Conservation (phyloP, 2,329 filamentous ascomycete species). For the Aureobasidium leucospermi region DNA sequence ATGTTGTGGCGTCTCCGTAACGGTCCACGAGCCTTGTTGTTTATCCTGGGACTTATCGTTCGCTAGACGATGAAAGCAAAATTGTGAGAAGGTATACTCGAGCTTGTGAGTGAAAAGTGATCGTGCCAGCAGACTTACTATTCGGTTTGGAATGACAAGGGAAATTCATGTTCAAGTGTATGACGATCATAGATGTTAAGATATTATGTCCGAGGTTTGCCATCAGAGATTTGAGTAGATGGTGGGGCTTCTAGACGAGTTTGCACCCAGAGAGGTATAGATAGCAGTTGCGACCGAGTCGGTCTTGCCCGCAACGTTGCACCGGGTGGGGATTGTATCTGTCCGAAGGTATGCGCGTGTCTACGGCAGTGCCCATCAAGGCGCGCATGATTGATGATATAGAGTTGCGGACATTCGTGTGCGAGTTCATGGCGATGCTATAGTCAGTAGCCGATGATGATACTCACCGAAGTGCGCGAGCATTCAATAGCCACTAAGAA, state of each 20-base stretch:
- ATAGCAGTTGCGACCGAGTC: not conserved
- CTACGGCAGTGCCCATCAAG: not conserved
- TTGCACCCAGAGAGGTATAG: not conserved
- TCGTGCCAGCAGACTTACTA: not conserved
- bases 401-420: not conserved
- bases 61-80: not conserved
- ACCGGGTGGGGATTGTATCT: not conserved
- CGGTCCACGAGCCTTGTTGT: slow-evolving; percentile 9
- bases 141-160: not conserved
- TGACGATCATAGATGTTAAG: not conserved
- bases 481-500: not conserved
- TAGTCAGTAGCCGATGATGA: not conserved
- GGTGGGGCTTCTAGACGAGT: not conserved
- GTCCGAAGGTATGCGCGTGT: not conserved
- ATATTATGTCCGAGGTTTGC: not conserved
- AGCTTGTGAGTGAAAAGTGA: not conserved
- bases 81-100: not conserved
- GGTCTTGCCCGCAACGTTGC: slow-evolving; percentile 5
- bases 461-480: not conserved
- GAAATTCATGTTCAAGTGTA: not conserved
- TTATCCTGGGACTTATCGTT: not conserved
- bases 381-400: not conserved
- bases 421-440: not conserved
- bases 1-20: not conserved
- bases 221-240: not conserved